A percentile compares a stretch with the other conserved stretches of the same genome.
These are phyloP conservation scores for Parascedosporium putredinis DNA, from an alignment of 2,329 filamentous ascomycete species.

Conservation along the genomic window DNA sequence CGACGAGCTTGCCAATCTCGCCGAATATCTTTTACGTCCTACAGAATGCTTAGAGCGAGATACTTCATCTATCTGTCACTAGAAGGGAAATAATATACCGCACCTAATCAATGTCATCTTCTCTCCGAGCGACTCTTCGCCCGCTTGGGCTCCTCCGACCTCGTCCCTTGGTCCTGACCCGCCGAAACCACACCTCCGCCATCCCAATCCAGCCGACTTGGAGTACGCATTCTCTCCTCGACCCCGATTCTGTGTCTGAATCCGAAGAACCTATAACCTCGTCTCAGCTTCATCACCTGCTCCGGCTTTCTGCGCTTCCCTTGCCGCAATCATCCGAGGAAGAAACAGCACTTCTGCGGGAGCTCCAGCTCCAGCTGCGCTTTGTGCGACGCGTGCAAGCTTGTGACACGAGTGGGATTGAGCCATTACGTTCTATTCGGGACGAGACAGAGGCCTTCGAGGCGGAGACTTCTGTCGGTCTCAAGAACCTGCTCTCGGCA, in stretches of 20 bases:
- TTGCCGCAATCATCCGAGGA: slow-evolving; percentile 51
- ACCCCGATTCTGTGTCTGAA: slow-evolving; percentile 17
- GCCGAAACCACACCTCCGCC: slow-evolving; percentile 18
- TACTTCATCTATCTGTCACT: too few species aligned
- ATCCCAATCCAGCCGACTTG: slow-evolving; percentile 65
- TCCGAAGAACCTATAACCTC: slow-evolving; percentile 42
- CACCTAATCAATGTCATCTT: too few species aligned
- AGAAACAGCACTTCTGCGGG: slow-evolving; percentile 61
- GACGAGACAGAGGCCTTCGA: slow-evolving; percentile 65
- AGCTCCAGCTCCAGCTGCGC: slow-evolving; percentile 70
- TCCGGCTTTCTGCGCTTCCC: slow-evolving; percentile 81
- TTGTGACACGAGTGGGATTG: slow-evolving; percentile 60
- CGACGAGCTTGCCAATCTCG: too few species aligned
- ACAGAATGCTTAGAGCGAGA: too few species aligned
- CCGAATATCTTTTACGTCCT: too few species aligned
- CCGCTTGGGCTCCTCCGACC: slow-evolving; percentile 6
- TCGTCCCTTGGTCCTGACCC: slow-evolving; percentile 9
- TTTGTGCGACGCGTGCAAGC: slow-evolving; percentile 83
- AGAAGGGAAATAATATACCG: too few species aligned
- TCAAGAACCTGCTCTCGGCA: slow-evolving; percentile 45
- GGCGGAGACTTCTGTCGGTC: slow-evolving; percentile 45
- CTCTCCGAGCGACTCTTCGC: too few species aligned
- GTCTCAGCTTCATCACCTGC: slow-evolving; percentile 67
- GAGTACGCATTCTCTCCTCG: slow-evolving; percentile 68
- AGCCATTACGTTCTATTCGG: slow-evolving; percentile 66